Percentiles rank a stretch among this genome's conserved stretches.
These are phyloP conservation scores for Mikania micrantha DNA, from an alignment of 129 eudicot genomes.

Conservation along the genomic window DNA sequence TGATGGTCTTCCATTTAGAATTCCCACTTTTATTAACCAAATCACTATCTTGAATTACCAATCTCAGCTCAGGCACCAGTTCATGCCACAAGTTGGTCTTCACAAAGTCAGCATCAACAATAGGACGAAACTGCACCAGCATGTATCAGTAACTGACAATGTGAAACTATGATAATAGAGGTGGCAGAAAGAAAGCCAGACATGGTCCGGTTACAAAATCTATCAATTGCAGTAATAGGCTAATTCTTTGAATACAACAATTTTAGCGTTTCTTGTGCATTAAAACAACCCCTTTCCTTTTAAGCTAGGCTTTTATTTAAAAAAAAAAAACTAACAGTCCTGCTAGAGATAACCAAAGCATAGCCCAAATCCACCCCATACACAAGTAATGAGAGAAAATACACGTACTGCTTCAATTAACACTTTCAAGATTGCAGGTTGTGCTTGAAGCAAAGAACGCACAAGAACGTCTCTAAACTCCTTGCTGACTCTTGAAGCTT, in stretches of 20 bases:
- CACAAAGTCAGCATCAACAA: constrained; percentile 65
- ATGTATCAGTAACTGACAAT: background rate
- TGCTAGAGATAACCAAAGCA: too few relatives aligned
- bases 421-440: constrained; percentile 51
- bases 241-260: too few relatives aligned
- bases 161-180: background rate
- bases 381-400: background rate
- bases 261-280: background rate
- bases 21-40: constrained; percentile 35
- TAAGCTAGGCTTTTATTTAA: background rate
- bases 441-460: constrained; percentile 50
- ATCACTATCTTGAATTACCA: constrained; percentile 51
- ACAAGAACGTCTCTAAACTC: constrained; percentile 51
- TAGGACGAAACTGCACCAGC: constrained; percentile 48
- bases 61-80: constrained; percentile 54
- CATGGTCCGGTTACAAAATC: too few relatives aligned
- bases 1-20: constrained; percentile 49
- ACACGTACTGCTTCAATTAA: constrained; percentile 64
- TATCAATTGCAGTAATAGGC: background rate
- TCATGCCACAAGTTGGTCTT: constrained; percentile 59
- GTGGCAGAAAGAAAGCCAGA: too few relatives aligned
- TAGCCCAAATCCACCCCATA: too few relatives aligned
- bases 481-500: constrained; percentile 32
- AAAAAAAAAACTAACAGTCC: too few relatives aligned
- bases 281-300: background rate